Percentiles rank a stretch among this genome's conserved stretches.
Evolutionary conservation across 192 early-diverging fungal species (phyloP).

Genomic region (Umbelopsis sp.): DNA sequence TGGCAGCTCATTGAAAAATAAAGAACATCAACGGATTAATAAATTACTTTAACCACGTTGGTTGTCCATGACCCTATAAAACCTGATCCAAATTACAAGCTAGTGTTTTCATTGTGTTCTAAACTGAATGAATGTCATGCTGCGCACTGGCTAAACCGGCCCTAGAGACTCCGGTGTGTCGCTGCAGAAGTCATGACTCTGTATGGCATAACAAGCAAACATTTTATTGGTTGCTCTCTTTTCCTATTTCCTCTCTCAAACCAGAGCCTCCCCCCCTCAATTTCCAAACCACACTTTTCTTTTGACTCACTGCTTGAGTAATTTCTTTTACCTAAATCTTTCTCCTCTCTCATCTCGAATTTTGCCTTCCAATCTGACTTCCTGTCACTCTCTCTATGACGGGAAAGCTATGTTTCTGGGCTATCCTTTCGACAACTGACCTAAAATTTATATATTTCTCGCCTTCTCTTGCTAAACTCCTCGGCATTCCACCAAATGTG

Average conservation of each 20-base stretch:
- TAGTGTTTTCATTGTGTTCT: no score
- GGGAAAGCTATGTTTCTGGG: constrained; percentile 25
- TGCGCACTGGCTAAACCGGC: background rate
- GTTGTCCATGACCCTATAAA: no score
- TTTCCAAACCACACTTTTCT: background rate
- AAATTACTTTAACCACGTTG: no score
- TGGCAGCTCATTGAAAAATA: no score
- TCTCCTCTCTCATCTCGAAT: constrained; percentile 1
- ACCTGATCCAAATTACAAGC: no score
- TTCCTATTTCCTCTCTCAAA: background rate
- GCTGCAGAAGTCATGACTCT: background rate
- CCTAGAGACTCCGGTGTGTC: background rate
- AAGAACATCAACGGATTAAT: no score
- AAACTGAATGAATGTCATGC: background rate
- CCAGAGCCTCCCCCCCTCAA: background rate
- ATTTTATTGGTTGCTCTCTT: background rate
- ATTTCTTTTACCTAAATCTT: background rate
- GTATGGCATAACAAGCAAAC: background rate
- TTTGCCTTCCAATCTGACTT: constrained; percentile 3
- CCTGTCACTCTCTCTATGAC: constrained; percentile 11
- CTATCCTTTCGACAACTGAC: constrained; percentile 16
- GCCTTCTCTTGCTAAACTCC: background rate
- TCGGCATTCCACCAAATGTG: constrained; percentile 14
- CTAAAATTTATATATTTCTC: constrained; percentile 23
- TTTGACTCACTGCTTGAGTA: background rate